Base-by-base conservation (phyloP, 305 asterid genomes). In the Coffea humblotiana region DNA sequence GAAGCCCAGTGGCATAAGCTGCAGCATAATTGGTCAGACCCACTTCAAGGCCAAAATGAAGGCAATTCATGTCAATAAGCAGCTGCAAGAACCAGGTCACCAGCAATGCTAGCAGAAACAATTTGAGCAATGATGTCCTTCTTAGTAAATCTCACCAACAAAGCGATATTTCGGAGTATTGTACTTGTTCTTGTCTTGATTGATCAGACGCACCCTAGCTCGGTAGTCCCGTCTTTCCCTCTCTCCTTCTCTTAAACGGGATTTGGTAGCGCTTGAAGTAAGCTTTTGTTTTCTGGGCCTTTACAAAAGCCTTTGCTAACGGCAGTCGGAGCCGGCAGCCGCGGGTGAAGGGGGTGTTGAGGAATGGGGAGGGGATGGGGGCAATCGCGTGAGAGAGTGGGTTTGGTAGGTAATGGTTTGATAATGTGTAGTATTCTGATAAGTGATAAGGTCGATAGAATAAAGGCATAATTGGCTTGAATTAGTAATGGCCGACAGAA, bases 141-240 rank as follows among this genome's bases (percentile, higher is more conserved):
- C 78, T 91, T 91, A 79, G 92, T 88, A 79, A 94, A 95, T 89
- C 98, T 89, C 79, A 95, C 98, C n/a, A 82, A 93, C 97, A 79
- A 87, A 90, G 0, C 98, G 94, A 58, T 83, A 95, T 80, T 94
- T 94, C 0, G 97, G 97, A 4, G 97, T 92, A 83, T 94, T 94
- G 84, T 92, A 92, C 81, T 94, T 94, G 84, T 93, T 94, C 83
- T 94, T 94, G 78, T 95, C 98, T 88, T 95, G 98, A 81, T 95
- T 95, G 77, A 95, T 95, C 88, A 95, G 67, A 23, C 97, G 92
- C 70, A 90, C 94, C 89, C 98, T 92, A 1, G 98, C 98, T 14
- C 98, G 72, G 47, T 93, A 95, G 81, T 95, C 98, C n/a, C 1
- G 98, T 95, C 91, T 95, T 95, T 18, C 98, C 98, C 92, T 89